A percentile compares a stretch with the other conserved stretches of the same genome.
phyloP scores from a whole-genome alignment of 2,329 filamentous ascomycete species.

The Colletotrichum cereale region DNA sequence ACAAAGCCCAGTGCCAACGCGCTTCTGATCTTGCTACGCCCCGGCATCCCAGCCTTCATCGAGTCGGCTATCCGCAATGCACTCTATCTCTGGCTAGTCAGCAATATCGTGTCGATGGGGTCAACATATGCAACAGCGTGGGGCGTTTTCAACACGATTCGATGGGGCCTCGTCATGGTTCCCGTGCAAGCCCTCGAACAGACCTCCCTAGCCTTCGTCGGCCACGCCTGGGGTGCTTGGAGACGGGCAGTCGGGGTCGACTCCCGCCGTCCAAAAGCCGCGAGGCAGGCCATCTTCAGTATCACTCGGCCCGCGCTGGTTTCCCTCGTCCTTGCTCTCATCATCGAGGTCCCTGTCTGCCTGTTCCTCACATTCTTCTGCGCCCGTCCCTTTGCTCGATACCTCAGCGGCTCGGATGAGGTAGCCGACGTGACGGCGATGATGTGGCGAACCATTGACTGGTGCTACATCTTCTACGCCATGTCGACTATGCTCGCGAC shows the following conservation, averaged over 20 bases:
- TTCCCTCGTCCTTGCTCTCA: slow-evolving; percentile 65
- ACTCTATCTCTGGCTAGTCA: slow-evolving; percentile 78
- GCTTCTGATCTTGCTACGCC: slow-evolving; percentile 64
- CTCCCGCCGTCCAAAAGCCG: slow-evolving; percentile 40
- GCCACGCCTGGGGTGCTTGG: slow-evolving; percentile 73
- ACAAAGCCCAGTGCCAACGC: slow-evolving; percentile 51
- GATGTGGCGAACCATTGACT: slow-evolving; percentile 75
- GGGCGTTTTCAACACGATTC: slow-evolving; percentile 80
- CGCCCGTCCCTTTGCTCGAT: slow-evolving; percentile 70
- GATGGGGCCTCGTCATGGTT: slow-evolving; percentile 82
- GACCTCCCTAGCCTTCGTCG: slow-evolving; percentile 73
- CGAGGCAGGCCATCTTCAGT: slow-evolving; percentile 42
- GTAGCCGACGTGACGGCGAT: slow-evolving; percentile 72
- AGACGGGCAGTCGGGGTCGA: slow-evolving; percentile 47
- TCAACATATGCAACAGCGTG: slow-evolving; percentile 77
- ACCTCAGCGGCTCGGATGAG: slow-evolving; percentile 66
- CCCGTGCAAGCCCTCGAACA: slow-evolving; percentile 76
- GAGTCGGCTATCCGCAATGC: slow-evolving; percentile 78
- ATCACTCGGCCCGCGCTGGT: slow-evolving; percentile 66
- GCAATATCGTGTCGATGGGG: slow-evolving; percentile 73
- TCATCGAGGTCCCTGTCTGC: slow-evolving; percentile 72
- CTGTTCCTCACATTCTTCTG: slow-evolving; percentile 72
- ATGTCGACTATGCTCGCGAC: slow-evolving; percentile 74
- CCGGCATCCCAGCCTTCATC: slow-evolving; percentile 69
- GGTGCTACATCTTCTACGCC: slow-evolving; percentile 79